phyloP scores from a whole-genome alignment of 2,329 filamentous ascomycete species.

The Penicillium sp. region DNA sequence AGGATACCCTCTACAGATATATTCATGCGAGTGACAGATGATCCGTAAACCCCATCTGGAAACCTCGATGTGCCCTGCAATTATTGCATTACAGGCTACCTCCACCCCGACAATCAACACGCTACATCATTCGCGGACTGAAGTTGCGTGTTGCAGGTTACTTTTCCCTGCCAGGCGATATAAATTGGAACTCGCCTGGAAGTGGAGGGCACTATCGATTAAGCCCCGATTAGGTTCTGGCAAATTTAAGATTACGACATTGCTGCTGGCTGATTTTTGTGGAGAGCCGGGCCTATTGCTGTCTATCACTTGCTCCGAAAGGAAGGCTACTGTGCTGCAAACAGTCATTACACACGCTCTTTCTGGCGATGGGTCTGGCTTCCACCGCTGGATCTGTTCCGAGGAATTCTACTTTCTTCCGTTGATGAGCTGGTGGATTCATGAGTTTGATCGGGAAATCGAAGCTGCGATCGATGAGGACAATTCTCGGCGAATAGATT shows the following conservation, averaged over 20 bases:
- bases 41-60: neutral
- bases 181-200: neutral
- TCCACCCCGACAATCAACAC: neutral
- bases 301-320: conserved; percentile 9
- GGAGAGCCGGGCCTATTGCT: conserved; percentile 8
- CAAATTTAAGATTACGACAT: neutral
- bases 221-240: conserved; percentile 4
- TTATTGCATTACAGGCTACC: neutral
- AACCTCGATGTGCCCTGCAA: neutral
- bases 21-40: conserved; percentile 1
- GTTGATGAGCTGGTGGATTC: neutral
- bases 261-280: neutral
- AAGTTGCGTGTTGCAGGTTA: neutral
- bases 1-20: conserved; percentile 5
- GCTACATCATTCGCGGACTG: conserved; percentile 4
- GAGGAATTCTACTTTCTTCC: neutral
- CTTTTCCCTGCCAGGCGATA: neutral
- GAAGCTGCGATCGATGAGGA: neutral
- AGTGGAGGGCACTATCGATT: conserved; percentile 10
- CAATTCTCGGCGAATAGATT: neutral
- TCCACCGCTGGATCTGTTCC: neutral
- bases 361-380: neutral
- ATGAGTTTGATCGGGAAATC: conserved; percentile 5
- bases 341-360: conserved; percentile 8
- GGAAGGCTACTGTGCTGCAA: conserved; percentile 6